Percentiles rank a stretch among this genome's conserved stretches.
Conservation (phyloP, 306 rosid species). For the Arachis stenosperma region DNA sequence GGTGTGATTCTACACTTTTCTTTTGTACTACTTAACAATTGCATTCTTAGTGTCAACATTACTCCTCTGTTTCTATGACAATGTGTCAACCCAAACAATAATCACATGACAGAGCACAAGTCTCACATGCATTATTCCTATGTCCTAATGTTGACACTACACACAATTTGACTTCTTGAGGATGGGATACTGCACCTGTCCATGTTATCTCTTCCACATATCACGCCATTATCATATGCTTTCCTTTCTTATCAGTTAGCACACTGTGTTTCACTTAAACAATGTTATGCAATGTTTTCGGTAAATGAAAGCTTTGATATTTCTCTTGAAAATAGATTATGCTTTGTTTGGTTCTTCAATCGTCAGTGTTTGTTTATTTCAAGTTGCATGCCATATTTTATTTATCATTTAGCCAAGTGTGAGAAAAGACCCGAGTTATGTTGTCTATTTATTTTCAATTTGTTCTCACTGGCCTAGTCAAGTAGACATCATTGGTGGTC, state of each 20-base stretch:
- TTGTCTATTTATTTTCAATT: background rate
- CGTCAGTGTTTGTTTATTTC: too few species aligned
- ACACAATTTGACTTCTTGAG: background rate
- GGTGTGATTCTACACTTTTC: too few species aligned
- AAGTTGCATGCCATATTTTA: background rate
- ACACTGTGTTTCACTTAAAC: background rate
- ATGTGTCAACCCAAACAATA: too few species aligned
- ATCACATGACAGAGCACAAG: too few species aligned
- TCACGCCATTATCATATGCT: background rate
- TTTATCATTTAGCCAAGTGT: background rate
- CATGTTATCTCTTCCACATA: background rate
- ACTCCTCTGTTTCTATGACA: background rate
- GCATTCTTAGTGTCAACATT: too few species aligned
- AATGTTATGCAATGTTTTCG: background rate
- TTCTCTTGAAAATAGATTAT: background rate
- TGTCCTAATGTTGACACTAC: background rate
- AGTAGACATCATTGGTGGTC: too few species aligned
- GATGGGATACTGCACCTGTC: background rate
- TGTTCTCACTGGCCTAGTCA: background rate
- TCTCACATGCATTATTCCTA: too few species aligned
- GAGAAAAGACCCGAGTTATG: background rate
- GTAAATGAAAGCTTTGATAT: constrained; percentile 3
- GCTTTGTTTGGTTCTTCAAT: background rate
- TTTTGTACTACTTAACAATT: too few species aligned
- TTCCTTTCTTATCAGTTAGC: background rate